Percentiles rank a stretch among this genome's conserved stretches.
These are phyloP conservation scores for Theobroma grandiflorum DNA, from an alignment of 441 rosid genomes.

Conservation along the genomic window DNA sequence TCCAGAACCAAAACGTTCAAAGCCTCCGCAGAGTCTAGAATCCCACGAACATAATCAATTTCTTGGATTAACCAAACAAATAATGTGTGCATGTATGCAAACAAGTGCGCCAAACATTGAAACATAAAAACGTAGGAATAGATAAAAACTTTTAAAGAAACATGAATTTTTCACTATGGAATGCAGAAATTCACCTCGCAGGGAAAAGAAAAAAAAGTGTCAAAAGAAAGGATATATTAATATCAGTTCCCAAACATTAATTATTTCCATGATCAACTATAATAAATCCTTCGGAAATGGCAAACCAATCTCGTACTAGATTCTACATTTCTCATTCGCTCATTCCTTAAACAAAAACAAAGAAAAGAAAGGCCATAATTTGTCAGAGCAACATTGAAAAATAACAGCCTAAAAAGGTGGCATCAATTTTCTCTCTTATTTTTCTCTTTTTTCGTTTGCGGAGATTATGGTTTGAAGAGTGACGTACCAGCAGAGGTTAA, in stretches of 20 bases:
- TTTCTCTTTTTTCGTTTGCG: not conserved
- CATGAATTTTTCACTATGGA: no score
- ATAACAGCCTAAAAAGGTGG: not conserved
- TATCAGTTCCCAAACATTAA: not conserved
- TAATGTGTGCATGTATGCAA: not conserved
- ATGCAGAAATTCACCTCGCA: no score
- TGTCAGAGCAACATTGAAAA: not conserved
- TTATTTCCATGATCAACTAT: not conserved
- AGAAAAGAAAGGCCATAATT: not conserved
- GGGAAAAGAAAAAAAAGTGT: no score
- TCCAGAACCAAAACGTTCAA: slow-evolving; percentile 25
- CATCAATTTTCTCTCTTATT: not conserved
- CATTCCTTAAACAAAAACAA: not conserved
- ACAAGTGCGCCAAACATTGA: slow-evolving; percentile 9
- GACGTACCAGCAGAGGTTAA: slow-evolving; percentile 35
- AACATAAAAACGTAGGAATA: not conserved
- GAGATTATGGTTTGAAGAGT: not conserved
- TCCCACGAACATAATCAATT: slow-evolving; percentile 8
- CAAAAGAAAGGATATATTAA: no score
- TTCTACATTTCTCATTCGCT: slow-evolving; percentile 12
- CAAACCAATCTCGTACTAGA: not conserved
- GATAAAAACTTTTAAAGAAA: not conserved
- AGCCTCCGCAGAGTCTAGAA: slow-evolving; percentile 37
- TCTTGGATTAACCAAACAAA: slow-evolving; percentile 5
- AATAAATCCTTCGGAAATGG: not conserved